phyloP scores from a whole-genome alignment of 2,329 filamentous ascomycete species.

The Claviceps digitariae region DNA sequence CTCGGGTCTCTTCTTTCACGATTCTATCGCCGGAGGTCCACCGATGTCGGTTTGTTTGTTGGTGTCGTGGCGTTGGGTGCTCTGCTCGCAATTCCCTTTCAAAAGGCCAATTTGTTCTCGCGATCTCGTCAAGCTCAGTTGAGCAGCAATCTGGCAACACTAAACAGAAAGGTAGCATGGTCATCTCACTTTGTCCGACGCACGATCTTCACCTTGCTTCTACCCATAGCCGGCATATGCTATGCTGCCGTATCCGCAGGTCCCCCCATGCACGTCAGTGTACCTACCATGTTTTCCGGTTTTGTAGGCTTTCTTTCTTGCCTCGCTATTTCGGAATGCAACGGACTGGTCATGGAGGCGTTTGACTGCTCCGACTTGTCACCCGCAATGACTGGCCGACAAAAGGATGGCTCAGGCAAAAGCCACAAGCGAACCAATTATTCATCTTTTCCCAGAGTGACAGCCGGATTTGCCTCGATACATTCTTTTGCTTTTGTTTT shows the following conservation, averaged over 20 bases:
- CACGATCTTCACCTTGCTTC: constrained; percentile 49
- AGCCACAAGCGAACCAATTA: constrained; percentile 48
- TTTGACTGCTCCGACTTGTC: constrained; percentile 72
- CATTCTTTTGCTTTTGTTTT: constrained; percentile 57
- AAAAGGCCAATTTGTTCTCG: constrained; percentile 57
- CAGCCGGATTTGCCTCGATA: constrained; percentile 56
- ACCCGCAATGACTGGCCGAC: constrained; percentile 50
- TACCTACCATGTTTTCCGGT: constrained; percentile 53
- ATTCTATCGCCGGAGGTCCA: constrained; percentile 50
- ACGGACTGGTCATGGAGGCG: constrained; percentile 66
- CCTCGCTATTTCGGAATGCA: constrained; percentile 62
- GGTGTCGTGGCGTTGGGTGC: constrained; percentile 55
- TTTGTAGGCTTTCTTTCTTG: constrained; percentile 57
- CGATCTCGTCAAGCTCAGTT: constrained; percentile 45
- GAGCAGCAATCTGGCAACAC: constrained; percentile 53
- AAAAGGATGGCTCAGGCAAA: constrained; percentile 26
- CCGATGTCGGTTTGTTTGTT: constrained; percentile 53
- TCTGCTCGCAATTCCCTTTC: constrained; percentile 56
- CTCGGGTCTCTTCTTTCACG: constrained; percentile 59
- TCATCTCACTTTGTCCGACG: constrained; percentile 60
- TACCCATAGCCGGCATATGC: constrained; percentile 52
- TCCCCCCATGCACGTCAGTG: constrained; percentile 42
- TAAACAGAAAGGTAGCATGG: constrained; percentile 51
- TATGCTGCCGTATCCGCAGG: constrained; percentile 57
- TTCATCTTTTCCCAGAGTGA: constrained; percentile 61